These are phyloP conservation scores for Xerocomus potaroensis DNA, from an alignment of 768 basidiomycete species.

Conservation along the genomic window DNA sequence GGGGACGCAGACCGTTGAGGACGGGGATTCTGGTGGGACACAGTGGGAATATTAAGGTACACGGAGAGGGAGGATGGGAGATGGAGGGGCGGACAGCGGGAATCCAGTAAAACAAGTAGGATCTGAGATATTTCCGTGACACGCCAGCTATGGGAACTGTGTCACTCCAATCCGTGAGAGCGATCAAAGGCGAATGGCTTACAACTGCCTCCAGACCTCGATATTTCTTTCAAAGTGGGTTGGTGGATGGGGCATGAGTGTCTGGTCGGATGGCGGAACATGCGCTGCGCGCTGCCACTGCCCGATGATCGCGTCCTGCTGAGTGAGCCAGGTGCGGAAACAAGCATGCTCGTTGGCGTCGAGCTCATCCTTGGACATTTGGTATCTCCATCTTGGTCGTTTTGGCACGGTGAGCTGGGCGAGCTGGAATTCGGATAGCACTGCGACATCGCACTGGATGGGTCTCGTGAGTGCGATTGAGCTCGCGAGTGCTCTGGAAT, in stretches of 20 bases:
- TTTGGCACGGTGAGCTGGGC: slow-evolving; percentile 38
- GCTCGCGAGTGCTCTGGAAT: slow-evolving; percentile 54
- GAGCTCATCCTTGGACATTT: slow-evolving; percentile 84
- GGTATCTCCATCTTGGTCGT: slow-evolving; percentile 83
- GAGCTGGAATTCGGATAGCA: slow-evolving; percentile 26
- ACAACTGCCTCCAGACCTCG: slow-evolving; percentile 95
- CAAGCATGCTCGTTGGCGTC: slow-evolving; percentile 86
- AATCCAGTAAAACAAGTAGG: slow-evolving; percentile 82
- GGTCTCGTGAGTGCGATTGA: slow-evolving; percentile 53
- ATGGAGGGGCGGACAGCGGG: slow-evolving; percentile 84
- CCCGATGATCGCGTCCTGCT: slow-evolving; percentile 55
- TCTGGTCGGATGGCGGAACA: slow-evolving; percentile 5
- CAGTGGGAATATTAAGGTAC: slow-evolving; percentile 43
- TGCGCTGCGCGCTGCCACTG: slow-evolving; percentile 42
- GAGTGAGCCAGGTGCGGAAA: slow-evolving; percentile 73
- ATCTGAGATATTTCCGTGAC: slow-evolving; percentile 91
- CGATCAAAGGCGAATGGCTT: slow-evolving; percentile 28
- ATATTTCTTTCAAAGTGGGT: slow-evolving; percentile 87
- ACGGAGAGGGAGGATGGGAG: slow-evolving; percentile 72
- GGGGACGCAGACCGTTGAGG: slow-evolving; percentile 31
- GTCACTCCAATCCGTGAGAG: background rate
- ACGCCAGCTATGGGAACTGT: slow-evolving; percentile 63
- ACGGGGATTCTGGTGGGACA: slow-evolving; percentile 10
- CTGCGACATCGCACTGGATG: slow-evolving; percentile 38
- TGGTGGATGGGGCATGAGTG: slow-evolving; percentile 56